phyloP scores from a whole-genome alignment of 257 asterid genomes.

The Solanum megistacrolobum region DNA sequence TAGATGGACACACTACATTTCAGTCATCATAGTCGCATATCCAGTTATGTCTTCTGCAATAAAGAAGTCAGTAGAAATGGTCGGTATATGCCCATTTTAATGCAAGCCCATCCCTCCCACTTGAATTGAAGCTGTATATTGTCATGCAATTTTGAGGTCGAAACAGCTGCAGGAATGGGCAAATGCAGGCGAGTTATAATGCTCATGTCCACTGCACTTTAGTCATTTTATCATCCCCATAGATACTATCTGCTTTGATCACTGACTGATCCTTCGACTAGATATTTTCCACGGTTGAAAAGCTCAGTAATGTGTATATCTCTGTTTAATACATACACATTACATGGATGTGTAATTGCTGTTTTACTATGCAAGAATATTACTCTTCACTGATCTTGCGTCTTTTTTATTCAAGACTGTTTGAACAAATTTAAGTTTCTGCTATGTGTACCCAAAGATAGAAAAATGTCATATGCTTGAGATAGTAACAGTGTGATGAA shows the following conservation, averaged over 20 bases:
- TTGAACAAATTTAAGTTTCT: background rate
- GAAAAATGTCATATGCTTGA: background rate
- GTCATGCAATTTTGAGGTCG: background rate
- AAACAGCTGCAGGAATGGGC: background rate
- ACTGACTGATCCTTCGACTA: background rate
- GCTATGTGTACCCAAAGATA: background rate
- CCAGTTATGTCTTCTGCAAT: background rate
- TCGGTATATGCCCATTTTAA: background rate
- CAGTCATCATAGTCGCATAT: background rate
- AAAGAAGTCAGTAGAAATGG: background rate
- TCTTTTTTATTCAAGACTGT: background rate
- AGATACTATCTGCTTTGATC: background rate
- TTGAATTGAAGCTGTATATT: background rate
- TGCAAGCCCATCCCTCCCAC: background rate
- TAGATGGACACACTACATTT: slow-evolving; percentile 12
- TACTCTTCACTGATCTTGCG: background rate
- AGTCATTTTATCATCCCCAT: background rate
- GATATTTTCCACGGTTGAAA: background rate
- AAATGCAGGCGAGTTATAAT: background rate
- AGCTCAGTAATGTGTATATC: background rate
- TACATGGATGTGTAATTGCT: background rate
- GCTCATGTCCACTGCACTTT: background rate
- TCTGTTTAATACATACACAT: background rate
- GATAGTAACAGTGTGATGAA: background rate
- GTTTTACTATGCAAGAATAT: background rate